phyloP scores from a whole-genome alignment of 2,329 filamentous ascomycete species.

The Septoria petroselini region DNA sequence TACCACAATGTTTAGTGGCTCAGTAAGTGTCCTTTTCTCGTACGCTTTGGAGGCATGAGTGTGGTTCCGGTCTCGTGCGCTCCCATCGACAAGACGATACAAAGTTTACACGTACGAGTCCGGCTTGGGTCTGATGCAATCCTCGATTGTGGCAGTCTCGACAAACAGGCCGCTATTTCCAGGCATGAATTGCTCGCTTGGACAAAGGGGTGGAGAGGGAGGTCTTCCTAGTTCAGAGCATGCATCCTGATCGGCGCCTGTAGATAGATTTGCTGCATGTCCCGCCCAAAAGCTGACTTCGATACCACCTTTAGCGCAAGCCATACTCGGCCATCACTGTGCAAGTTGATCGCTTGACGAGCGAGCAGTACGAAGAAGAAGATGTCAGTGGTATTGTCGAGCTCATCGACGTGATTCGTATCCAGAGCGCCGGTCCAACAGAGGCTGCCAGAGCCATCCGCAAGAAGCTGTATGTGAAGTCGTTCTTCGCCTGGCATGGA shows the following conservation, averaged over 20 bases:
- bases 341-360: slow-evolving; percentile 83
- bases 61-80: too few relatives aligned
- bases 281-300: neutral
- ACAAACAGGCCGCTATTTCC: too few relatives aligned
- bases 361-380: slow-evolving; percentile 85
- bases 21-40: slow-evolving; percentile 19
- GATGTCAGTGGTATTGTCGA: slow-evolving; percentile 90
- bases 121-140: too few relatives aligned
- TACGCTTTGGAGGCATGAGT: neutral
- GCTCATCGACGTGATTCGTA: slow-evolving; percentile 86
- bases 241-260: too few relatives aligned
- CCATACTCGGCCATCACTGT: slow-evolving; percentile 93
- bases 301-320: slow-evolving; percentile 55
- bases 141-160: too few relatives aligned
- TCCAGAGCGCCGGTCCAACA: slow-evolving; percentile 79
- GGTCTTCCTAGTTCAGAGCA: too few relatives aligned
- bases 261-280: too few relatives aligned
- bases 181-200: too few relatives aligned
- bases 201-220: too few relatives aligned
- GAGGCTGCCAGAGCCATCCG: slow-evolving; percentile 89
- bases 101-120: too few relatives aligned
- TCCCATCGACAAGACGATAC: too few relatives aligned
- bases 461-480: slow-evolving; percentile 73
- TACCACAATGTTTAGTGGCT: slow-evolving; percentile 28
- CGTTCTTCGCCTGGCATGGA: neutral